Evolutionary conservation across 768 basidiomycete species (phyloP), one percentile per base, ranked within the genome.

Genomic region (Clitopilus passeckerianus): DNA sequence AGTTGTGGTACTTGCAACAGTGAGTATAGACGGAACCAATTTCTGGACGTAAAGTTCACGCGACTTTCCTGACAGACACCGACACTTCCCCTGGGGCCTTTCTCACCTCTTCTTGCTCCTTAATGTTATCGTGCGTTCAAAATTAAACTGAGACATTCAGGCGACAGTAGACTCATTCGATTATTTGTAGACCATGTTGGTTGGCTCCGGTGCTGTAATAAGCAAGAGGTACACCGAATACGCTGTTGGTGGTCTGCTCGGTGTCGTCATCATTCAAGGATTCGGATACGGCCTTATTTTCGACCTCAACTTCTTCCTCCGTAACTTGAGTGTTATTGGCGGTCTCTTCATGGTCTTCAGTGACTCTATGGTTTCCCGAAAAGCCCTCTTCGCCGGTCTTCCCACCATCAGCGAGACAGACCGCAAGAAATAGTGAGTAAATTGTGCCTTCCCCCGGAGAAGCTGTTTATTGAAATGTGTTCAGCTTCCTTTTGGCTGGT

Each of bases 201-300:
- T 77, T 60, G 93, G 85, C 58, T 97, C 97, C 22, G 81, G 83
- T 22, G 87, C 91, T 18, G 85, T 98, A 68, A 93, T 99, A 68
- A 78, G 84, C 60, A 95, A 94, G 74, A 85, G 86, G 57, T 84
- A 89, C 76, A 90, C 93, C 0, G 94, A 96, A 78, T 88, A 85
- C 70, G 89, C 95, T 14, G 91, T 96, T 63, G 86, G 86, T 52
- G 95, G 94, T 65, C 89, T 99, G 52, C 82, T 98, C 57, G 80
- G 78, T 54, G 97, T 98, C 54, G 95, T 99, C 59, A 75, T 98
- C 66, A 86, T 95, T 50, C 97, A 99, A 75, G 96, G 96, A 50
- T 91, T 99, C 66, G 97, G 97, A 65, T 99, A 99, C 69, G 97
- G 97, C 34, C 91, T 99, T 72, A 96, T 99, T 69, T 99, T 99